Base-by-base conservation (phyloP, 352 stramenopile genomes). In the Globisporangium abappressorium region DNA sequence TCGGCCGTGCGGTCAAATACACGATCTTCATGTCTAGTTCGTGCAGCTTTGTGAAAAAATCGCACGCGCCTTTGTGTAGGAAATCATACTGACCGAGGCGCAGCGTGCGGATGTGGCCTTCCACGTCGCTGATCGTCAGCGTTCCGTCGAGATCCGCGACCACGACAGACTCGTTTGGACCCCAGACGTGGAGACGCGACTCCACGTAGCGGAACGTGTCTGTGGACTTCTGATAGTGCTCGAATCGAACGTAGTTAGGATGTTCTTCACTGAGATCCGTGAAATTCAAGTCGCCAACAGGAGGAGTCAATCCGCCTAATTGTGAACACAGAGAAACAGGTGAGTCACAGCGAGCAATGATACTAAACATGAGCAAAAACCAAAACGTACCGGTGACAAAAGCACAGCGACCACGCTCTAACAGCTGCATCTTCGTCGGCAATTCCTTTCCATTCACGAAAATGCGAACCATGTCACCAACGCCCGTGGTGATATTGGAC, bases 61-160 rank as follows among this genome's bases (percentile, higher is more conserved):
- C 81, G 51, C 87, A 93, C 5, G 84, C 78, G 57, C 87, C 87
- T 14, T 77, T 74, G 76, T 95, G 87, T 24, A 95, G 67, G 53
- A 88, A 95, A 68, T 95, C 83, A 67, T 95, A 93, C 72, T 95
- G 87, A 0, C 85, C 87, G 11, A 95, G 78, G 14, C 87, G 83
- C 30, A 95, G 73, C 8, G 87, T 95, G 28, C 87, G 85, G 68
- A 95, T 95, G 71, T 95, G 87, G 54, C 87, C 87, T 68, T 95
- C 87, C 14, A 95, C 84, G 62, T 95, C 87, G 70, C 82, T 95
- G 62, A 93, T 91, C 1, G 87, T 95, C 49, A 95, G 78, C 22
- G 87, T 95, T 18, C 87, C 87, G 64, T 95, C 87, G 68, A 95
- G 77, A 64, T 95, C 87, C 14, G 84, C 85, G 18, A 95, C 83